Conservation (phyloP, 495 filamentous ascomycete genomes). For the Aspergillus kassunensis region DNA sequence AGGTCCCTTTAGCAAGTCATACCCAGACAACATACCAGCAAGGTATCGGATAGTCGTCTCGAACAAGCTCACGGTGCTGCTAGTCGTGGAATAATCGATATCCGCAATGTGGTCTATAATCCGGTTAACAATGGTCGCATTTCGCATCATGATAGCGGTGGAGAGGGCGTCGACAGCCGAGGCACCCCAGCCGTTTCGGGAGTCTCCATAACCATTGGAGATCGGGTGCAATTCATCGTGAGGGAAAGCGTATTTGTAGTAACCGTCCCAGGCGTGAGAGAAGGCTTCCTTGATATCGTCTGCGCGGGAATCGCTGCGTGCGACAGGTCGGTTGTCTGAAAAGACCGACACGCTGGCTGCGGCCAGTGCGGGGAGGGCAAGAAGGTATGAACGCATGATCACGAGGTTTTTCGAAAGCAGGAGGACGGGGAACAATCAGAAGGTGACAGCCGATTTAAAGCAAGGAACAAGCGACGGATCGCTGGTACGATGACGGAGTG, state of each 20-base stretch:
- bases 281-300: conserved; percentile 73
- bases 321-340: neutral
- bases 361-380: neutral
- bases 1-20: conserved; percentile 75
- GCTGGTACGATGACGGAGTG: too few relatives aligned
- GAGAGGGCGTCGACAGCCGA: conserved; percentile 78
- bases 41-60: conserved; percentile 91
- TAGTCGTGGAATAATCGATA: conserved; percentile 65
- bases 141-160: conserved; percentile 75
- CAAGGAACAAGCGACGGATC: too few relatives aligned
- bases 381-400: neutral
- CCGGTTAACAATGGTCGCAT: conserved; percentile 59
- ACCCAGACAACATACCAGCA: conserved; percentile 73
- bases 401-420: neutral
- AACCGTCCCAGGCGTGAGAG: conserved; percentile 74
- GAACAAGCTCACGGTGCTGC: conserved; percentile 64
- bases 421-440: neutral
- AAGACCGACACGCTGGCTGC: neutral
- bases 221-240: conserved; percentile 73
- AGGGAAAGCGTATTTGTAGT: conserved; percentile 74
- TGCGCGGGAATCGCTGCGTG: conserved; percentile 35
- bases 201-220: conserved; percentile 60
- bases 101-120: conserved; percentile 65
- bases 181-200: conserved; percentile 84
- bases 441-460: neutral